Base-by-base conservation (phyloP, 805 yeast genomes). In the Jamesozyma piceae region DNA sequence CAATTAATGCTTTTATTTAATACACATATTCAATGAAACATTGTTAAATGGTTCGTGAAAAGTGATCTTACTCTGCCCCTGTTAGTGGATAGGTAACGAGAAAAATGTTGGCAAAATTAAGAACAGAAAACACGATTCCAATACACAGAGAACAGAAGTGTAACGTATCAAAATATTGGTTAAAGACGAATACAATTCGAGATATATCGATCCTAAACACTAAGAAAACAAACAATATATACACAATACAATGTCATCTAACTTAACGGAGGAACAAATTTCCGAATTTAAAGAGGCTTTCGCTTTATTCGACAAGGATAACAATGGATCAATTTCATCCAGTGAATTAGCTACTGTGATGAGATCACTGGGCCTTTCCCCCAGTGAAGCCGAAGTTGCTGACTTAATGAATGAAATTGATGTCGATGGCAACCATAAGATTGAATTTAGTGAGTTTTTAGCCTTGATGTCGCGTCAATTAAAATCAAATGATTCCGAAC, bases 301-400 rank as follows among this genome's bases (percentile, higher is more conserved):
- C 64, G 87, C 97, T 48, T 77, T 92, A 51, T 92, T 92, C 56
- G 98, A 92, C 72, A 88, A 88, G 65, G 95, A 92, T 64, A 83
- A 89, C 60, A 97, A 89, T 66, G 98, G 98, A 9, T 86, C 87
- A 61, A 92, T 92, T 71, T 87, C 96, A 45, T 85, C 96, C 54
- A 77, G 85, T 59, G 98, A 92, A 68, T 74, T 92, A 53, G 97
- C 97, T 51, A 88, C 96, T 3, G 98, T 92, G 41, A 92, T 92
- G 98, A 82, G 98, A 69, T 86, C 97, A n/a, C 73, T 92, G 60
- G 98, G 98, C 41, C 92, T 88, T 66, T 90, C 90, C 58, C 98
- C 98, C 30, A 80, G 95, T 39, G 97, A 92, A 66, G 80, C 88
- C 51, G 98, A 92, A 66, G 82, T 92, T 57, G 84, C 92, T 43